Conservation (phyloP, 768 basidiomycete genomes). For the Boletus insuetus region DNA sequence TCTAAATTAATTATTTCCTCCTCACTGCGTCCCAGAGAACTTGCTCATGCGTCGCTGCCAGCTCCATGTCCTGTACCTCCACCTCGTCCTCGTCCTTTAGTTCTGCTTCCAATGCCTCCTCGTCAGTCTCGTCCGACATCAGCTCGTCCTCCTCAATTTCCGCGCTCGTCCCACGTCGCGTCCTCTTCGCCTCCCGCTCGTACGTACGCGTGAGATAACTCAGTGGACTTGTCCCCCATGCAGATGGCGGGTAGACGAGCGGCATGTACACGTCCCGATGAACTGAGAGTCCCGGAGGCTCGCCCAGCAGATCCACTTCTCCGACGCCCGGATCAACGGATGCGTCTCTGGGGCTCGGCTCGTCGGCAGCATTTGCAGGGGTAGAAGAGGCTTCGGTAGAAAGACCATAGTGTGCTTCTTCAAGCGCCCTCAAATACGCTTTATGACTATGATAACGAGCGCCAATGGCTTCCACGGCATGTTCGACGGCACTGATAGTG, state of each 20-base stretch:
- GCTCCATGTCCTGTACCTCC: conserved; percentile 36
- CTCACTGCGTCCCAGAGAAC: conserved; percentile 36
- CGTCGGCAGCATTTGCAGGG: conserved; percentile 10
- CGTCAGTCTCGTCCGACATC: conserved; percentile 36
- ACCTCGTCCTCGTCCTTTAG: conserved; percentile 42
- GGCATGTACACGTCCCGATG: conserved; percentile 38
- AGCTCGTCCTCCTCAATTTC: conserved; percentile 24
- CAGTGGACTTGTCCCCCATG: conserved; percentile 10
- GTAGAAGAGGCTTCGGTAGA: background rate
- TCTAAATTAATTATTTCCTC: background rate
- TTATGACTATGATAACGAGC: conserved; percentile 36
- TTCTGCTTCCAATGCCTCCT: conserved; percentile 37
- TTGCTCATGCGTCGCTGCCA: conserved; percentile 37
- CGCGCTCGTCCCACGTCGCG: conserved; percentile 16
- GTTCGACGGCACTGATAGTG: conserved; percentile 41
- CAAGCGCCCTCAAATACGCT: conserved; percentile 39
- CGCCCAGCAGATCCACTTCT: background rate
- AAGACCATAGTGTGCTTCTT: conserved; percentile 12
- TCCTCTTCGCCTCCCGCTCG: conserved; percentile 17
- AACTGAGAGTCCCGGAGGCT: conserved; percentile 8
- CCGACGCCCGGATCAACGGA: conserved; percentile 5
- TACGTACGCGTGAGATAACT: conserved; percentile 24
- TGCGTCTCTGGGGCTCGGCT: conserved; percentile 8
- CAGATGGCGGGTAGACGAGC: conserved; percentile 32
- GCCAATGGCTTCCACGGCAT: conserved; percentile 50